Evolutionary conservation across 2,329 filamentous ascomycete genomes (phyloP), one percentile per base, ranked within the genome.

Genomic region (Hysterium pulicare): DNA sequence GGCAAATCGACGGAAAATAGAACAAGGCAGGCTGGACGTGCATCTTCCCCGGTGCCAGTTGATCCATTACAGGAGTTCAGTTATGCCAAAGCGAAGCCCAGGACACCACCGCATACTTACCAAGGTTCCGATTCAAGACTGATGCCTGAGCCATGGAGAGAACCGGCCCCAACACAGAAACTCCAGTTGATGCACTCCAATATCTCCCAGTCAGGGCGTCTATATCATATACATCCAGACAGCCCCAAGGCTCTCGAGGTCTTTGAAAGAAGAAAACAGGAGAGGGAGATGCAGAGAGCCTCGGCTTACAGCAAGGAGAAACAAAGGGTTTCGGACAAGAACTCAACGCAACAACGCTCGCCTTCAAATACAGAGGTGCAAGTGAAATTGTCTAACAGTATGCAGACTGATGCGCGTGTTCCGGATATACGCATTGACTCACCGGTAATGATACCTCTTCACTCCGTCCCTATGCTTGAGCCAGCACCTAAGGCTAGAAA

Each of bases 401-500:
- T 36, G 15, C 15, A 8, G 19, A 19, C 10, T 17, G 33, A 36
- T 7, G 19, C 20, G 7, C n/a, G n/a, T n/a, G n/a, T n/a, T n/a
- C n/a, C 24, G 24, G 13, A 28, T 13, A 28, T 13, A 28, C 7
- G 13, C 24, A 28, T 13, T 28, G 24, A 28, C 7, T 28, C n/a
- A n/a, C n/a, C n/a, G n/a, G n/a, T n/a, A n/a, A 28, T 28, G 24
- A 44, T 42, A 17, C 11, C 33, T 3, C 23, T 34, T 3, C 26
- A 28, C 4, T 32, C 17, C 2, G 32, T 34, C 4, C 43, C 43
- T 2, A 42, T 20, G 5, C 35, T 48, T 9, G 21, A 33, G 30
- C 30, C 42, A 9, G 38, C 38, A 17, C 46, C 46, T 6, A 30
- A 33, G n/a, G 16, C 41, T 19, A 30, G 23, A 39, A 35, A 24